Conservation (phyloP, 2,329 filamentous ascomycete genomes). For the Fusarium virguliforme region DNA sequence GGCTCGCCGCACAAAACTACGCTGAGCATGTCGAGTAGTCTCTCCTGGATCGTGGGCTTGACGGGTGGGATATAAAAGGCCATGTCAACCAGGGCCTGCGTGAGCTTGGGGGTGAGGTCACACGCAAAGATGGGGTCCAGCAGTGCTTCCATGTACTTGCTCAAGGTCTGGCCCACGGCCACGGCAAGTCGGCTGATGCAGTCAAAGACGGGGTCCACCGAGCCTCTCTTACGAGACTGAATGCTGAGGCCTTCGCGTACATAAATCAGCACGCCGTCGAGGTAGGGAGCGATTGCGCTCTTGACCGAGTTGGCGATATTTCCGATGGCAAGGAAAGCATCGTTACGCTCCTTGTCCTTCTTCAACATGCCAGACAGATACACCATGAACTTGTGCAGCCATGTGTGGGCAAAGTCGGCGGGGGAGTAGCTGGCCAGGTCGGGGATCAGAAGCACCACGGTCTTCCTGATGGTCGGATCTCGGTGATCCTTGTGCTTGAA, state of each 20-base stretch:
- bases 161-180: constrained; percentile 94
- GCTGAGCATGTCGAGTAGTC: constrained; percentile 94
- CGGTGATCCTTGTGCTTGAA: constrained; percentile 94
- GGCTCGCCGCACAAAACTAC: constrained; percentile 92
- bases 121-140: constrained; percentile 98
- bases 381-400: constrained; percentile 97
- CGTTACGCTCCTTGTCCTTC: constrained; percentile 93
- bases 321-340: constrained; percentile 95
- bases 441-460: constrained; percentile 92
- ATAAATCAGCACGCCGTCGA: constrained; percentile 94
- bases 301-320: constrained; percentile 97
- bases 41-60: constrained; percentile 92
- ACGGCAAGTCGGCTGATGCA: constrained; percentile 97
- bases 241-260: constrained; percentile 91
- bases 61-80: constrained; percentile 98
- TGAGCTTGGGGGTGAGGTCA: constrained; percentile 92
- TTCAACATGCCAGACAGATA: constrained; percentile 95
- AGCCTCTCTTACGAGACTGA: constrained; percentile 78
- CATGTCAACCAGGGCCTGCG: constrained; percentile 97
- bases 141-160: constrained; percentile 97
- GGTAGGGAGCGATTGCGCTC: constrained; percentile 93
- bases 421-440: constrained; percentile 94
- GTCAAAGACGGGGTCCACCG: constrained; percentile 89
- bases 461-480: constrained; percentile 88
- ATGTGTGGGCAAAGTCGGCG: constrained; percentile 87